phyloP scores from a whole-genome alignment of 2,329 filamentous ascomycete genomes.

The Chaetoscypha palmicola region DNA sequence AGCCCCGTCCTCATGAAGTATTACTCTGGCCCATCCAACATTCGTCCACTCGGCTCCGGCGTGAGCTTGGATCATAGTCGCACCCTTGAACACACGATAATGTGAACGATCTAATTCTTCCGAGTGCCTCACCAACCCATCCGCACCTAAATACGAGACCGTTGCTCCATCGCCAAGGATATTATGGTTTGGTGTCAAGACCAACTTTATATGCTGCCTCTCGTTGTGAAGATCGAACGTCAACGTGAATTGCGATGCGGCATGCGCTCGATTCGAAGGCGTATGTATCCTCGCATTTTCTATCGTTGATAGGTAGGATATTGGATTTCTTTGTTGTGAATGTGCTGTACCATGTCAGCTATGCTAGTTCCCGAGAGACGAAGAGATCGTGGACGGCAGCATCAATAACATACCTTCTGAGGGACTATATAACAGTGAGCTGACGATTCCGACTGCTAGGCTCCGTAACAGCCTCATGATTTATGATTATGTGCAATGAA shows the following conservation, averaged over 20 bases:
- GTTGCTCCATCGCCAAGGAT: slow-evolving; percentile 71
- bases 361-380: neutral
- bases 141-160: slow-evolving; percentile 62
- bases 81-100: slow-evolving; percentile 80
- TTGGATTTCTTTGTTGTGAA: slow-evolving; percentile 68
- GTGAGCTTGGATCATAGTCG: slow-evolving; percentile 60
- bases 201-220: slow-evolving; percentile 65
- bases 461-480: slow-evolving; percentile 20
- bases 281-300: slow-evolving; percentile 73
- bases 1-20: slow-evolving; percentile 67
- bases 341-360: slow-evolving; percentile 43
- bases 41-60: slow-evolving; percentile 63
- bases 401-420: slow-evolving; percentile 16
- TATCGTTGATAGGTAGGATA: slow-evolving; percentile 66
- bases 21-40: slow-evolving; percentile 81
- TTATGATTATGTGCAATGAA: neutral
- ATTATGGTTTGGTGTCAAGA: slow-evolving; percentile 85
- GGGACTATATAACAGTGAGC: slow-evolving; percentile 17
- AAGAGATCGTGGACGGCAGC: too few species aligned
- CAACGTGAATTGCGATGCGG: slow-evolving; percentile 77
- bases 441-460: slow-evolving; percentile 22
- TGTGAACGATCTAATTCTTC: slow-evolving; percentile 65
- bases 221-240: slow-evolving; percentile 67
- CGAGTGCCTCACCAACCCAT: slow-evolving; percentile 61
- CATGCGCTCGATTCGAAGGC: slow-evolving; percentile 69